Percentiles rank a stretch among this genome's conserved stretches.
Conservation (phyloP, 495 filamentous ascomycete species). For the Penicillium pancosmium region DNA sequence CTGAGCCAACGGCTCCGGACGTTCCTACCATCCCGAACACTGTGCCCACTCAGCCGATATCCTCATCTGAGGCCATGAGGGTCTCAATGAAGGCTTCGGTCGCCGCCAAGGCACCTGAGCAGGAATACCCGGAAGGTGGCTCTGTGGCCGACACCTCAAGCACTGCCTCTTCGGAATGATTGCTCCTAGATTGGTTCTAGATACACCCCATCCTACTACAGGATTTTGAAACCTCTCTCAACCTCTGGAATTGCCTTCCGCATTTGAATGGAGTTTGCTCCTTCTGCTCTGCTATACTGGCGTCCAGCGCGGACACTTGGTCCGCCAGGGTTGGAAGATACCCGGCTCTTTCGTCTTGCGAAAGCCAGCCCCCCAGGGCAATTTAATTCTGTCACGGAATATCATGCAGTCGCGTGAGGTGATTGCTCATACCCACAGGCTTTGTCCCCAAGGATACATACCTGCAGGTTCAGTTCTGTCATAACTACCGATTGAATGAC, state of each 20-base stretch:
- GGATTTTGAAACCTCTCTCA: not conserved
- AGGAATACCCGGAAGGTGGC: not conserved
- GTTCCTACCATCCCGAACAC: slow-evolving; percentile 28
- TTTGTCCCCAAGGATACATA: not conserved
- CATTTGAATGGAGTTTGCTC: not conserved
- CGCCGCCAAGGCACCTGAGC: not conserved
- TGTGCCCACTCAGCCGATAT: slow-evolving; percentile 39
- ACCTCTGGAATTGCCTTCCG: not conserved
- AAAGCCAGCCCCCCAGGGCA: not conserved
- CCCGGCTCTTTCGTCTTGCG: not conserved
- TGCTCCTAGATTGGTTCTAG: not conserved
- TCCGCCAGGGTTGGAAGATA: slow-evolving; percentile 4
- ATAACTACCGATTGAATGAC: slow-evolving; percentile 1
- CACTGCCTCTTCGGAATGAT: slow-evolving; percentile 3
- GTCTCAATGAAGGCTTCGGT: slow-evolving; percentile 5
- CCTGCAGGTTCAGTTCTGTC: not conserved
- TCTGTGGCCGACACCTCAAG: not conserved
- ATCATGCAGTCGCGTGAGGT: not conserved
- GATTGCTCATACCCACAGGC: not conserved
- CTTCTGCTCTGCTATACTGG: not conserved
- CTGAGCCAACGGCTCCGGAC: slow-evolving; percentile 24
- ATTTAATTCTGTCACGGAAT: not conserved
- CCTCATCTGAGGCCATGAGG: slow-evolving; percentile 21
- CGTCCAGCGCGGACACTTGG: not conserved
- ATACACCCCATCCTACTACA: not conserved